Conservation (phyloP, 176 grass and related monocot genomes). For the Oryza glumipatula region DNA sequence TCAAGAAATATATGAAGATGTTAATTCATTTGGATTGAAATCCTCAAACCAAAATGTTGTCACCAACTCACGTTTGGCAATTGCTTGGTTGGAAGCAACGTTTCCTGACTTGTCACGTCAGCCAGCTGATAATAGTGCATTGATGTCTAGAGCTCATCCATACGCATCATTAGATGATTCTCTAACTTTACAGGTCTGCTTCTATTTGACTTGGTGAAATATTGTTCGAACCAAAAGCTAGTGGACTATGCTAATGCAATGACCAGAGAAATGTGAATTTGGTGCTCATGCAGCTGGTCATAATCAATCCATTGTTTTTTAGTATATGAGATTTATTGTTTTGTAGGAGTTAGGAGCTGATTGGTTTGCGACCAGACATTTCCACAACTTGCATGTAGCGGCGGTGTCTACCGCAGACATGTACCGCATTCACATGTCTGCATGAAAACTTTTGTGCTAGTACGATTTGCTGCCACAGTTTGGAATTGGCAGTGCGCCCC, state of each 20-base stretch:
- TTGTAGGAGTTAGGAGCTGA: not conserved
- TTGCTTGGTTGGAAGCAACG: slow-evolving; percentile 90
- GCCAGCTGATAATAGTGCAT: slow-evolving; percentile 42
- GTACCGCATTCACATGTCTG: not conserved
- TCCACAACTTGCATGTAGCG: not conserved
- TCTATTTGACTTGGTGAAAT: slow-evolving; percentile 33
- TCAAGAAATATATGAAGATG: slow-evolving; percentile 89
- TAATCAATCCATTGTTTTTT: slow-evolving; percentile 1
- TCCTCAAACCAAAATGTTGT: slow-evolving; percentile 72
- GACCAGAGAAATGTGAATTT: slow-evolving; percentile 4
- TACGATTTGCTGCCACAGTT: not conserved
- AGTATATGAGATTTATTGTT: not conserved
- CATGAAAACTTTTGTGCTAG: not conserved
- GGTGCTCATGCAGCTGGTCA: not conserved
- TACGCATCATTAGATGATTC: slow-evolving; percentile 87
- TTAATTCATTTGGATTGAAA: slow-evolving; percentile 74
- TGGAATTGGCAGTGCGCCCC: not conserved
- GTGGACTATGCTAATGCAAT: not conserved
- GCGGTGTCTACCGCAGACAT: no score
- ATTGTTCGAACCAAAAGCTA: slow-evolving; percentile 8
- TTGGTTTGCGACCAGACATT: slow-evolving; percentile 15
- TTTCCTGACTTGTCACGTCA: slow-evolving; percentile 80
- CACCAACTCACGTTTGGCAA: slow-evolving; percentile 74
- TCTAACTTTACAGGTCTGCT: slow-evolving; percentile 76
- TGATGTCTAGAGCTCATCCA: slow-evolving; percentile 73